These are phyloP conservation scores for Petrea volubilis DNA, from an alignment of 257 asterid genomes.

Conservation along the genomic window DNA sequence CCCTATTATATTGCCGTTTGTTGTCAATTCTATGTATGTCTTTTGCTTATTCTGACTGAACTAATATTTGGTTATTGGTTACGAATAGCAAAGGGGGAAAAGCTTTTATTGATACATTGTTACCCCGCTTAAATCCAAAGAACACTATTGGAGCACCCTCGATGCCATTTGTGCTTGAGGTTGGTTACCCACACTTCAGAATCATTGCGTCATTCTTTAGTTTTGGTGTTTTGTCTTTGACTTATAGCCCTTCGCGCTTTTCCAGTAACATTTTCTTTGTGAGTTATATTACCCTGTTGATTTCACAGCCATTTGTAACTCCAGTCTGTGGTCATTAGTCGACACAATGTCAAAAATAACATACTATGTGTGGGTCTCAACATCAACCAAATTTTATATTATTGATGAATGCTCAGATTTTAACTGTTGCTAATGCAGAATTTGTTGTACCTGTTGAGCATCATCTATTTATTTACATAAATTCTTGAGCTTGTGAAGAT, in stretches of 20 bases:
- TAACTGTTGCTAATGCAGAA: constrained; percentile 5
- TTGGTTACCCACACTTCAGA: constrained; percentile 28
- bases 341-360: not conserved
- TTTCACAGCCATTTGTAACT: not conserved
- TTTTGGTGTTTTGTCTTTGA: not conserved
- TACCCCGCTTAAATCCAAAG: constrained; percentile 90
- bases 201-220: constrained; percentile 2
- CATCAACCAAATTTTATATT: not conserved
- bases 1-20: constrained; percentile 7
- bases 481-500: not conserved
- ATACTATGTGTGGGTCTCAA: not conserved
- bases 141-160: constrained; percentile 70
- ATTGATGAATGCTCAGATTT: not conserved
- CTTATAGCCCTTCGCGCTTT: not conserved
- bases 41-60: constrained; percentile 2
- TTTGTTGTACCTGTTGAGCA: not conserved
- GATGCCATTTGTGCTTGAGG: constrained; percentile 98
- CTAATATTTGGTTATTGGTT: constrained; percentile 27
- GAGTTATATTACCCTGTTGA: not conserved
- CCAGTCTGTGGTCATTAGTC: constrained; percentile 4
- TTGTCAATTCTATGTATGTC: not conserved
- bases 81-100: constrained; percentile 80
- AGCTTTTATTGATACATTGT: constrained; percentile 87
- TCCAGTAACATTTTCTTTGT: not conserved
- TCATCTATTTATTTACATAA: not conserved